Evolutionary conservation across 139 green algal genomes (phyloP).

Genomic region (Asterochloris erici): DNA sequence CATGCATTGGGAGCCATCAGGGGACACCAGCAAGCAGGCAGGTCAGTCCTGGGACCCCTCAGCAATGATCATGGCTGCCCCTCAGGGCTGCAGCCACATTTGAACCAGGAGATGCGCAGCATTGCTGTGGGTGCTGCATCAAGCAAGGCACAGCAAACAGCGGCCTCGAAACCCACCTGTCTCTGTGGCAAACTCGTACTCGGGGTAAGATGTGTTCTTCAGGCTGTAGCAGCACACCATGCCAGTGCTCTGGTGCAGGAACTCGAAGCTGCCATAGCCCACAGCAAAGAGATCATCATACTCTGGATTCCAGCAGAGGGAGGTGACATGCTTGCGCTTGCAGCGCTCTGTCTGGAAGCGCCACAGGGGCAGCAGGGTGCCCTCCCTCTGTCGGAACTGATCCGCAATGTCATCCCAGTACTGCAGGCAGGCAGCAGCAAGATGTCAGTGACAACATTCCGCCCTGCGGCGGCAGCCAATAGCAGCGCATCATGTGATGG

Average conservation of each 20-base stretch:
- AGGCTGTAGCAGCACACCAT: slow-evolving; percentile 82
- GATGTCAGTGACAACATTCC: too few species aligned
- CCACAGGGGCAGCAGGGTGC: slow-evolving; percentile 92
- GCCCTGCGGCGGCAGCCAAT: too few species aligned
- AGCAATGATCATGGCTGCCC: too few species aligned
- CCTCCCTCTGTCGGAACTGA: slow-evolving; percentile 53
- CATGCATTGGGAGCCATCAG: too few species aligned
- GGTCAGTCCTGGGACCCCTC: too few species aligned
- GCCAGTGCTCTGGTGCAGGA: slow-evolving; percentile 65
- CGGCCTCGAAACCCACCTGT: slow-evolving; percentile 21
- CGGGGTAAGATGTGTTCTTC: slow-evolving; percentile 82
- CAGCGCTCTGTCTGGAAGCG: slow-evolving; percentile 57
- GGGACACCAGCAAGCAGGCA: not conserved
- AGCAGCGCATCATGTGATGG: too few species aligned
- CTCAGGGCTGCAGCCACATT: too few species aligned
- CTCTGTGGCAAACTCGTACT: slow-evolving; percentile 71
- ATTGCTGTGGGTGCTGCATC: too few species aligned
- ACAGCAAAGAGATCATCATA: slow-evolving; percentile 85
- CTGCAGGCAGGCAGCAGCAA: slow-evolving; percentile 21
- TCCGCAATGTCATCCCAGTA: slow-evolving; percentile 93
- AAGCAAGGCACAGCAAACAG: not conserved
- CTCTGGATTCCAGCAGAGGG: slow-evolving; percentile 74
- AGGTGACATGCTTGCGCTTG: slow-evolving; percentile 60
- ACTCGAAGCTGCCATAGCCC: slow-evolving; percentile 89
- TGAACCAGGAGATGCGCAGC: too few species aligned